Evolutionary conservation across 2,329 filamentous ascomycete species (phyloP), one percentile per base, ranked within the genome.

Genomic region (Coniochaeta hoffmannii): DNA sequence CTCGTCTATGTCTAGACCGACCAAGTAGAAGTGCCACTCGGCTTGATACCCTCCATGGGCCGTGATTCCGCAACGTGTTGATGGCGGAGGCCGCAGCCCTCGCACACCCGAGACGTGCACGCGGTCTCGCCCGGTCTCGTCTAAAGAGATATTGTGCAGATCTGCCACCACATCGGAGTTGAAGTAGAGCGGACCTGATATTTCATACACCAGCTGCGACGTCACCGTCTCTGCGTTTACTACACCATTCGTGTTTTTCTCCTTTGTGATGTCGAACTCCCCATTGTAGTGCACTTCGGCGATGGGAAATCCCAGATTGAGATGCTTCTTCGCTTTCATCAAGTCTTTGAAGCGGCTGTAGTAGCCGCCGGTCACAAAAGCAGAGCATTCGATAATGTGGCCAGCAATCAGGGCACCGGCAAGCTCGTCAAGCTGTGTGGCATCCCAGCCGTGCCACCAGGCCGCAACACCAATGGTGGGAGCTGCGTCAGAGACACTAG

Each of bases 241-340:
- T 17, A 58, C 58, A 17, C 64, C 66, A 31, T 57, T 59, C 4
- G 62, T 64, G 22, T 58, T 53, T 14, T 59, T 30, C 54, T 66
- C 63, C 56, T 66, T 68, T 24, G 58, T 61, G 41, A 68, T 64
- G 38, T 60, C 57, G 24, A 60, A 62, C 46, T 59, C 57, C 0
- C 78, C 77, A 58, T 76, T 73, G 2, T 60, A 61, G 24, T 69
- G 70, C 10, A 82, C 70, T 53, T 81, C 77, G 0, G 73, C 76
- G 58, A 81, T 78, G 1, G 74, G 75, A 54, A 78, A 79, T 0
- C 70, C 69, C 1, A 76, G 69, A 41, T 75, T 73, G 28, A 50
- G 49, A 10, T 50, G 49, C 44, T 75, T 64, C 22, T 77, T 65
- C 0, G 65, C 62, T 5, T 77, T 71, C 49, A 50, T 50, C 1